Percentiles rank a stretch among this genome's conserved stretches.
phyloP scores from a whole-genome alignment of 495 filamentous ascomycete genomes.

The Penicillium tannophilum region DNA sequence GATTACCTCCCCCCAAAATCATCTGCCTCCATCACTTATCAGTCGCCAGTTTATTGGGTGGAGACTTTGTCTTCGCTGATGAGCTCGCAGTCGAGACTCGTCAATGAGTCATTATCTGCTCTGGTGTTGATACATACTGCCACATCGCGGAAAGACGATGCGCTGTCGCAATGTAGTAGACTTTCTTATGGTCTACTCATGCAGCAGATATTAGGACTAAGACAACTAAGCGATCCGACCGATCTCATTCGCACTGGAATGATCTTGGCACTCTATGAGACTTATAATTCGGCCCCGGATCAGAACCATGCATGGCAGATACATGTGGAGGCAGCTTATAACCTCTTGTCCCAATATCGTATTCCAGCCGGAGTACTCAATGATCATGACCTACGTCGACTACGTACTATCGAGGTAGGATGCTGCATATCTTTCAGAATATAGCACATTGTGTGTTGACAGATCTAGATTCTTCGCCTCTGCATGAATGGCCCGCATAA shows the following conservation, averaged over 20 bases:
- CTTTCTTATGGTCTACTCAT: neutral
- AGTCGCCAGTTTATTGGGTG: neutral
- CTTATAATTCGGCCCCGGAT: conserved; percentile 1
- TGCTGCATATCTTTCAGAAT: neutral
- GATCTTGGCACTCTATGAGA: conserved; percentile 2
- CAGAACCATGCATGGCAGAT: conserved; percentile 2
- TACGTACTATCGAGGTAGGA: neutral
- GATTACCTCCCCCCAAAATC: neutral
- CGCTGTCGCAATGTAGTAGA: neutral
- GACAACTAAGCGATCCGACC: neutral
- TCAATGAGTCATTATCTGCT: neutral
- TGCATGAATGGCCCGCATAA: neutral
- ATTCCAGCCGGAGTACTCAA: neutral
- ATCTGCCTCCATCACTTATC: neutral
- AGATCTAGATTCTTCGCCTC: neutral
- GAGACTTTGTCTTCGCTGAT: neutral
- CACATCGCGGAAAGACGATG: neutral
- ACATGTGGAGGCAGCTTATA: neutral
- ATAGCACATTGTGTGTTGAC: neutral
- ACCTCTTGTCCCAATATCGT: neutral
- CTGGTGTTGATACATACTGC: neutral
- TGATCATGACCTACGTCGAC: neutral
- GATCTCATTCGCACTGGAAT: conserved; percentile 5
- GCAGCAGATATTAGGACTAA: neutral
- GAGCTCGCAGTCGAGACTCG: neutral